Evolutionary conservation across 2,329 filamentous ascomycete genomes (phyloP).

Genomic region (Colletotrichum orbiculare): DNA sequence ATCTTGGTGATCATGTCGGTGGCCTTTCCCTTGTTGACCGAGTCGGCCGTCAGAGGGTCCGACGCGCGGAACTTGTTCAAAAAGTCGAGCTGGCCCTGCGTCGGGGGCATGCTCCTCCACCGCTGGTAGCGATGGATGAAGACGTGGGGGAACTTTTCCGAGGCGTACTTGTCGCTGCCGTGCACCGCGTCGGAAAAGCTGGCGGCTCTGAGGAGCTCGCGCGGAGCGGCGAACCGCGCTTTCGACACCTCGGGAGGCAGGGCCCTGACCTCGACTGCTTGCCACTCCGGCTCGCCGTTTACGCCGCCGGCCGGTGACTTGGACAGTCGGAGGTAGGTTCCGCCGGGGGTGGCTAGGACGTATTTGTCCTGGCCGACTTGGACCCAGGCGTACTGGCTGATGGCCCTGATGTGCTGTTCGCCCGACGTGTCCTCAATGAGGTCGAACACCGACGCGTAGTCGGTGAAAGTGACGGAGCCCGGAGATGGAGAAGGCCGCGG

Average conservation of each 20-base stretch:
- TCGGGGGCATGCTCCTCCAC: conserved; percentile 78
- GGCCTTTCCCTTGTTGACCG: conserved; percentile 83
- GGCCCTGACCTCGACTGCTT: conserved; percentile 60
- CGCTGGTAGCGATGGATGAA: conserved; percentile 74
- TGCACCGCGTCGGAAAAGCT: conserved; percentile 82
- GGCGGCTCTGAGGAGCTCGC: conserved; percentile 71
- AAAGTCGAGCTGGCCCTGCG: conserved; percentile 73
- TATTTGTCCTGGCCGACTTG: conserved; percentile 77
- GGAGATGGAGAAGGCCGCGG: conserved; percentile 23
- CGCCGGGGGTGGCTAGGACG: conserved; percentile 73
- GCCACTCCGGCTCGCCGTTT: conserved; percentile 46
- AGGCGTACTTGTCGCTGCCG: conserved; percentile 85
- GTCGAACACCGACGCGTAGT: conserved; percentile 93
- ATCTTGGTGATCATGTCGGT: conserved; percentile 93
- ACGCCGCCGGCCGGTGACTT: conserved; percentile 42
- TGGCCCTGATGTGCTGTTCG: conserved; percentile 80
- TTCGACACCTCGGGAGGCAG: conserved; percentile 57
- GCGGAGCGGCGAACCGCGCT: conserved; percentile 75
- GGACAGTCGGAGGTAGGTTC: conserved; percentile 70
- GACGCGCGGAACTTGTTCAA: conserved; percentile 73
- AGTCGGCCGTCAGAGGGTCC: conserved; percentile 61
- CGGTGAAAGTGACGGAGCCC: conserved; percentile 78
- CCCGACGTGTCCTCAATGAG: conserved; percentile 84
- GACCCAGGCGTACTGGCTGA: conserved; percentile 87
- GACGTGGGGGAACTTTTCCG: conserved; percentile 70